These are phyloP conservation scores for Coniochaeta hoffmannii DNA, from an alignment of 2,329 filamentous ascomycete species.

Conservation along the genomic window DNA sequence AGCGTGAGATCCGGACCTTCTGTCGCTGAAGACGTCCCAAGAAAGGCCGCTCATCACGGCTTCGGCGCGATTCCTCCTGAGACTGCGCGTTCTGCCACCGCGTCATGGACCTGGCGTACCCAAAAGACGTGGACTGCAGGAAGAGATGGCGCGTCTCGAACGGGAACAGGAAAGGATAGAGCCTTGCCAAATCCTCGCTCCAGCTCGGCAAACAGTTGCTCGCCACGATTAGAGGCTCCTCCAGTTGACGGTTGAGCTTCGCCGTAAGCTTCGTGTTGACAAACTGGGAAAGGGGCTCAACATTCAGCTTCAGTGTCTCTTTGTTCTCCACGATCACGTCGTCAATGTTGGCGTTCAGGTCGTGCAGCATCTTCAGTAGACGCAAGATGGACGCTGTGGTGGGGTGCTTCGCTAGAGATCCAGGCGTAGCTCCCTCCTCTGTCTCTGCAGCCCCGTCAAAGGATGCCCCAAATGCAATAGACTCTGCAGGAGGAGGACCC, in stretches of 20 bases:
- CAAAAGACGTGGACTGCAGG: conserved; percentile 95
- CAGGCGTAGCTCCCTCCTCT: conserved; percentile 57
- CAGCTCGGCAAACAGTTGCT: conserved; percentile 93
- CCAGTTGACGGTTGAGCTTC: conserved; percentile 92
- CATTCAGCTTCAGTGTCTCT: conserved; percentile 60
- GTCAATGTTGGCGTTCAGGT: conserved; percentile 87
- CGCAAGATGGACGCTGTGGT: conserved; percentile 82
- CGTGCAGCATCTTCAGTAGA: conserved; percentile 82
- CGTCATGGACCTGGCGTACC: conserved; percentile 94
- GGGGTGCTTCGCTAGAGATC: conserved; percentile 75
- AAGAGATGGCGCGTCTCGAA: conserved; percentile 97
- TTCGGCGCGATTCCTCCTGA: conserved; percentile 70
- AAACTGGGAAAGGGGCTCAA: conserved; percentile 85
- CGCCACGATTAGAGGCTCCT: conserved; percentile 93
- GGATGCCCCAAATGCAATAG: conserved; percentile 51
- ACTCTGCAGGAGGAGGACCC: conserved; percentile 72
- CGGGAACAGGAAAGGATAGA: conserved; percentile 95
- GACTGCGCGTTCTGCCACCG: conserved; percentile 92
- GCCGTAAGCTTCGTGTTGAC: conserved; percentile 98
- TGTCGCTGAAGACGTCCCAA: conserved; percentile 87
- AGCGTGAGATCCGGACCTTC: conserved; percentile 93
- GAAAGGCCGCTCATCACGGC: conserved; percentile 87
- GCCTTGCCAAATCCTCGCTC: conserved; percentile 88
- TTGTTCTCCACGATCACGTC: conserved; percentile 79
- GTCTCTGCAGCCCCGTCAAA: conserved; percentile 42